Conservation (phyloP, 495 filamentous ascomycete species). For the Penicillium bovifimosum region DNA sequence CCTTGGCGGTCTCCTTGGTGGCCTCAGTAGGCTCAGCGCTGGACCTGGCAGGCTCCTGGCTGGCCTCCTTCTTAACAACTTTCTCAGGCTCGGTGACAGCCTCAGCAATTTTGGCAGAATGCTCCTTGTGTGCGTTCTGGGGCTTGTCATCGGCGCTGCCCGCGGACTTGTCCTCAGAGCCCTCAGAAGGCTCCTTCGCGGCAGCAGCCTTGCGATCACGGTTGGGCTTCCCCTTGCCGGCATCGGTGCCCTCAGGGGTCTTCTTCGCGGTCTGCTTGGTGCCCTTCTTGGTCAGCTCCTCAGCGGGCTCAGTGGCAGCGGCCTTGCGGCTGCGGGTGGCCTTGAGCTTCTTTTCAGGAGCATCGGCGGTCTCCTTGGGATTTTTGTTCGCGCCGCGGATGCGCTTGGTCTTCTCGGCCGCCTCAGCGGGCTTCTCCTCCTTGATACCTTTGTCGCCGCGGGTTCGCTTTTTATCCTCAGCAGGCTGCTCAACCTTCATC, state of each 20-base stretch:
- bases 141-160: neutral
- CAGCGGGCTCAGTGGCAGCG: constrained; percentile 22
- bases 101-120: neutral
- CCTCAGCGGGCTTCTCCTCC: neutral
- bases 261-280: constrained; percentile 11
- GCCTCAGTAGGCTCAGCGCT: neutral
- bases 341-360: neutral
- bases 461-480: neutral
- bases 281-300: constrained; percentile 23
- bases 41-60: constrained; percentile 19
- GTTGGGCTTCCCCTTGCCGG: constrained; percentile 12
- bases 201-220: neutral
- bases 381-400: neutral
- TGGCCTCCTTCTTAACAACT: neutral
- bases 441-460: neutral
- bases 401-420: neutral
- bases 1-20: too few species aligned
- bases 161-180: neutral
- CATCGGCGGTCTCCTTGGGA: neutral
- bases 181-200: neutral
- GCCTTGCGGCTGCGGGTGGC: neutral
- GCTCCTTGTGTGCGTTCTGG: neutral
- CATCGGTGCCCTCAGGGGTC: neutral
- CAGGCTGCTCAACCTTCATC: neutral
- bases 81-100: neutral